A percentile compares a stretch with the other conserved stretches of the same genome.
phyloP scores from a whole-genome alignment of 768 basidiomycete genomes.

The Mycena floridula region DNA sequence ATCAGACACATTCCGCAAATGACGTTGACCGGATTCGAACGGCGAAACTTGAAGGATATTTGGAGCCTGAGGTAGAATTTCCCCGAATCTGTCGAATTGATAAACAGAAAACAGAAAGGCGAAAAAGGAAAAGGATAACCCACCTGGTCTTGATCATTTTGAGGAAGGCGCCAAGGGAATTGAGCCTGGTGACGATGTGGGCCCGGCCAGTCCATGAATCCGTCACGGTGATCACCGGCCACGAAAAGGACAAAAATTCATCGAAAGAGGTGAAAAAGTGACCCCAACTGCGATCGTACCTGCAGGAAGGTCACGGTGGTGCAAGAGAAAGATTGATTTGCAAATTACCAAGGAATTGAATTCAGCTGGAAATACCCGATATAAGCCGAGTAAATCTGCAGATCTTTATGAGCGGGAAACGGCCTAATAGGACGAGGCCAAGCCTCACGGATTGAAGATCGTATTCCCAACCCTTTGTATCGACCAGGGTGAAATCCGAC shows the following conservation, averaged over 20 bases:
- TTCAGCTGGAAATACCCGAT: slow-evolving; percentile 74
- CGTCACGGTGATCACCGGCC: slow-evolving; percentile 77
- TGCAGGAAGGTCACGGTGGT: slow-evolving; percentile 25
- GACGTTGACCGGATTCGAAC: slow-evolving; percentile 63
- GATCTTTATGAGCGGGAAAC: not conserved
- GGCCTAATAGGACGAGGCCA: not conserved
- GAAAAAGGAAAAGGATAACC: slow-evolving; percentile 2
- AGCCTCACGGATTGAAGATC: slow-evolving; percentile 68
- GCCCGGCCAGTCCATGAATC: slow-evolving; percentile 65
- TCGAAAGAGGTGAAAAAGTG: slow-evolving; percentile 75
- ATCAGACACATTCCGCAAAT: slow-evolving; percentile 65
- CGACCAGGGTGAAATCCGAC: slow-evolving; percentile 69
- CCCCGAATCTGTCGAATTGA: slow-evolving; percentile 56
- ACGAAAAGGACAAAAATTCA: slow-evolving; percentile 73
- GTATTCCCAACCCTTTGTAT: slow-evolving; percentile 74
- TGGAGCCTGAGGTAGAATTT: slow-evolving; percentile 64
- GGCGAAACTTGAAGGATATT: slow-evolving; percentile 66
- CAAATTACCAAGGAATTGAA: slow-evolving; percentile 53
- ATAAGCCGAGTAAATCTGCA: slow-evolving; percentile 63
- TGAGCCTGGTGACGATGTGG: slow-evolving; percentile 75
- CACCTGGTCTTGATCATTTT: slow-evolving; percentile 85
- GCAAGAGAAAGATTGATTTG: too few relatives aligned
- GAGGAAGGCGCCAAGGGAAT: slow-evolving; percentile 65
- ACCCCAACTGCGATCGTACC: slow-evolving; percentile 80
- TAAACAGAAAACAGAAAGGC: not conserved